Evolutionary conservation across 2,329 filamentous ascomycete genomes (phyloP).

Genomic region (Trichoderma atroviride): DNA sequence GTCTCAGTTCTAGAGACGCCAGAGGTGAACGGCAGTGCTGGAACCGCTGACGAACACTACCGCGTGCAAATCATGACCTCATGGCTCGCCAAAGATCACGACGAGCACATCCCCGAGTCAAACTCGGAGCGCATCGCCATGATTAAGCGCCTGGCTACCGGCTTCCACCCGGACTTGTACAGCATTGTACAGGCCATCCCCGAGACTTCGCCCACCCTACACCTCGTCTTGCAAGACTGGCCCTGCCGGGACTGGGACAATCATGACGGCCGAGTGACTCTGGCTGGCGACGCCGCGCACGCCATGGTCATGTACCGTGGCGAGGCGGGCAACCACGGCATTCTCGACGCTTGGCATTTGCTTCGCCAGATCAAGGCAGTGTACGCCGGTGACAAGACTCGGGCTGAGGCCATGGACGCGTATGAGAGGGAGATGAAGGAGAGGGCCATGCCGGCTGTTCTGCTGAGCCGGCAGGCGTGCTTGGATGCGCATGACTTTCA

Average conservation of each 20-base stretch:
- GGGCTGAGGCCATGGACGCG: constrained; percentile 30
- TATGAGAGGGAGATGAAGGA: constrained; percentile 41
- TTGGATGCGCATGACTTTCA: constrained; percentile 39
- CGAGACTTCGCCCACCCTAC: constrained; percentile 42
- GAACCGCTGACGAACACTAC: constrained; percentile 40
- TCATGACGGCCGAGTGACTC: constrained; percentile 46
- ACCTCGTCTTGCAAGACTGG: constrained; percentile 43
- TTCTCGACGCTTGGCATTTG: constrained; percentile 43
- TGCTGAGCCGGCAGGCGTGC: constrained; percentile 40
- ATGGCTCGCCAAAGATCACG: constrained; percentile 45
- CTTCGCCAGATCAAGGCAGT: constrained; percentile 32
- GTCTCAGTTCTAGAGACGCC: constrained; percentile 51
- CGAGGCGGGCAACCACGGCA: constrained; percentile 46
- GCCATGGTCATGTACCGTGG: constrained; percentile 60
- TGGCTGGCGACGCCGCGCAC: constrained; percentile 59
- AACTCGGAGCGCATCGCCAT: constrained; percentile 40
- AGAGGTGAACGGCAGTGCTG: constrained; percentile 40
- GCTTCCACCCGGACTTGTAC: constrained; percentile 45
- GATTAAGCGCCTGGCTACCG: constrained; percentile 44
- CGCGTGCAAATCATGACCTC: constrained; percentile 51
- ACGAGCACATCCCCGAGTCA: constrained; percentile 39
- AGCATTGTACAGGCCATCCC: constrained; percentile 49
- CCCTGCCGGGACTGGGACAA: constrained; percentile 47
- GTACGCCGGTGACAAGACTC: constrained; percentile 25
- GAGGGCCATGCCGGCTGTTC: constrained; percentile 35